Evolutionary conservation across 2,329 filamentous ascomycete genomes (phyloP), one percentile per base, ranked within the genome.

Genomic region (Cyphellophora europaea): DNA sequence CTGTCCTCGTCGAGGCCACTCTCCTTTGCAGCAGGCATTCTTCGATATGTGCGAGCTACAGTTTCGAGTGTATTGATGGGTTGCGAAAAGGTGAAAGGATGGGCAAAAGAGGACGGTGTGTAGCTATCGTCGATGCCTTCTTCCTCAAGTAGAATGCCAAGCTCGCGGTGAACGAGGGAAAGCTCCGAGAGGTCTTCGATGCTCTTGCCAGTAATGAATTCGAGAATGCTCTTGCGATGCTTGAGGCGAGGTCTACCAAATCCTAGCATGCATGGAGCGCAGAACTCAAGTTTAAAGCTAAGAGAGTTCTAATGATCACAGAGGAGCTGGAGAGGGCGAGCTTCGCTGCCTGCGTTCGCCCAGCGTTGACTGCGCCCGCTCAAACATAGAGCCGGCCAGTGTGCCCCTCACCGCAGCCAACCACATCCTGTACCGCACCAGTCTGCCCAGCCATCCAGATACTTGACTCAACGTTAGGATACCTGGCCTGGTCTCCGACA

Each of bases 221-320:
- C 74, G 54, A 77, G 64, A 45, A 81, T 62, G 23, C 36, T 42
- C 17, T 45, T 44, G 28, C 25, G 30, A 36, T 33, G 32, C 39
- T 65, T 70, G 45, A 79, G 58, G 56, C 65, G 67, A 54, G 71
- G 73, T 53, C 71, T 53, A 42, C 58, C 65, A 49, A 74, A 55
- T 53, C 72, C 72, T 54, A 76, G 21, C 21, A 25, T 25, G 21
- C 21, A 25, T 25, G 21, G 8, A n/a, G n/a, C n/a, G n/a, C n/a
- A n/a, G n/a, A n/a, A n/a, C n/a, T n/a, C n/a, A n/a, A n/a, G n/a
- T n/a, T n/a, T n/a, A n/a, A n/a, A n/a, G n/a, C n/a, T n/a, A n/a
- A n/a, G n/a, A n/a, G n/a, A n/a, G n/a, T n/a, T n/a, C n/a, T n/a
- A n/a, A n/a, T n/a, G n/a, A n/a, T n/a, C n/a, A n/a, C n/a, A n/a